phyloP scores from a whole-genome alignment of 768 basidiomycete species.

The Boletus eberwhitei region DNA sequence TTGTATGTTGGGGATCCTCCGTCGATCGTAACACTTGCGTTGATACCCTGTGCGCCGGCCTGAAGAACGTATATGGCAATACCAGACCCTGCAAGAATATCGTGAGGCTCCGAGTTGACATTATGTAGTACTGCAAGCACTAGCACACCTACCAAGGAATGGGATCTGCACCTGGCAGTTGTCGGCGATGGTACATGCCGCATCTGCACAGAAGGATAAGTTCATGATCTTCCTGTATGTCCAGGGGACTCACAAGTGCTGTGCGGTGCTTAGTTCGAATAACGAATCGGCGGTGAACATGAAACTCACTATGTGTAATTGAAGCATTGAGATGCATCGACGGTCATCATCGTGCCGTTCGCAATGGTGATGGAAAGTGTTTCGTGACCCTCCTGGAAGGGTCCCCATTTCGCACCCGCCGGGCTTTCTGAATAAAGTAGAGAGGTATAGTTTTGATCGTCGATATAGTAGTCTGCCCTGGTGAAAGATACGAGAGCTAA shows the following conservation, averaged over 20 bases:
- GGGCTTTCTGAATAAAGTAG: conserved; percentile 12
- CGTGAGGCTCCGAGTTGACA: background rate
- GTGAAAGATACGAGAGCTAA: background rate
- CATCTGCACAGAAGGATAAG: conserved; percentile 4
- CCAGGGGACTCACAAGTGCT: conserved; percentile 7
- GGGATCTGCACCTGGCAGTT: conserved; percentile 15
- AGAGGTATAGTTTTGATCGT: conserved; percentile 15
- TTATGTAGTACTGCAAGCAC: background rate
- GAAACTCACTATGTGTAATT: conserved; percentile 15
- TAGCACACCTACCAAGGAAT: conserved; percentile 6
- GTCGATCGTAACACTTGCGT: conserved; percentile 15
- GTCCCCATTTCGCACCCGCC: conserved; percentile 9
- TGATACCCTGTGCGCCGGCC: conserved; percentile 14
- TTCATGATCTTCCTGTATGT: background rate
- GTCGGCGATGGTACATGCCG: conserved; percentile 8
- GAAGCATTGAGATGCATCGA: conserved; percentile 15
- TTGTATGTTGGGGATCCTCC: conserved; percentile 4
- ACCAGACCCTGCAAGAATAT: conserved; percentile 12
- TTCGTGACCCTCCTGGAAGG: conserved; percentile 8
- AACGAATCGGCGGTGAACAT: background rate
- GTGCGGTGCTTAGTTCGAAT: background rate
- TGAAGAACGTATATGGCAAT: conserved; percentile 19
- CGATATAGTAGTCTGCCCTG: conserved; percentile 14
- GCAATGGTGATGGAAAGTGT: conserved; percentile 5
- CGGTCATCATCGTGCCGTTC: conserved; percentile 10